Base-by-base conservation (phyloP, 805 yeast genomes). In the Candida pseudoglaebosa region DNA sequence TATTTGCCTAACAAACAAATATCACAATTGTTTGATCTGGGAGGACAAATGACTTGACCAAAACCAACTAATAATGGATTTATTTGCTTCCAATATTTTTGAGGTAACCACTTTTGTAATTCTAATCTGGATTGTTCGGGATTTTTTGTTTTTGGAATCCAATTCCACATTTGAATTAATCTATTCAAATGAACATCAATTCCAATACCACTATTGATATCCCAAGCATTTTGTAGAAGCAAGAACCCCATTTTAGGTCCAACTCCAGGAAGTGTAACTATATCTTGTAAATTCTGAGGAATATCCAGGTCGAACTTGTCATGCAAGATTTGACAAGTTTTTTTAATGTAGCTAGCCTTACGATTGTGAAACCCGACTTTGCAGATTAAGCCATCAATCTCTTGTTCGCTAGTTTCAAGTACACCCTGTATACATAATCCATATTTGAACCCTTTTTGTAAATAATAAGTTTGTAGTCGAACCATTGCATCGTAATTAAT, bases 191-290 rank as follows among this genome's bases (percentile, higher is more conserved):
- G 98, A 2, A 87, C 90, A 56, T 90, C 98, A 8, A 90, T 96
- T 6, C 97, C 96, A n/a, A 90, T 86, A 0, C 97, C 97, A 10
- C 69, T 65, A 38, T 72, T 80, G 42, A 81, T 65, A 30, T 70
- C 65, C 96, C 96, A 89, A 0, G 93, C 95, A 29, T 78, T 75
- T 51, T 88, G 95, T 42, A 88, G 64, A 1, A 90, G 70, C 28
- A 90, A 61, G 55, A 76, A 84, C 0, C 95, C 95, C 98, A 90
- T 90, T 57, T 90, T 90, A 6, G 96, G 96, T 0, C 98, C 98
- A 2, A 90, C 95, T 0, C 98, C 98, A 0, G 96, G 96, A 22
- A 90, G 63, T 0, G 73, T 59, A 4, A 75, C 69, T 37, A 90
- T 69, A 1, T 82, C 90, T 5, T 73, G 78, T 6, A 84, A 70